phyloP scores from a whole-genome alignment of 371 early-diverging fungal genomes.

The Globomyces sp. region DNA sequence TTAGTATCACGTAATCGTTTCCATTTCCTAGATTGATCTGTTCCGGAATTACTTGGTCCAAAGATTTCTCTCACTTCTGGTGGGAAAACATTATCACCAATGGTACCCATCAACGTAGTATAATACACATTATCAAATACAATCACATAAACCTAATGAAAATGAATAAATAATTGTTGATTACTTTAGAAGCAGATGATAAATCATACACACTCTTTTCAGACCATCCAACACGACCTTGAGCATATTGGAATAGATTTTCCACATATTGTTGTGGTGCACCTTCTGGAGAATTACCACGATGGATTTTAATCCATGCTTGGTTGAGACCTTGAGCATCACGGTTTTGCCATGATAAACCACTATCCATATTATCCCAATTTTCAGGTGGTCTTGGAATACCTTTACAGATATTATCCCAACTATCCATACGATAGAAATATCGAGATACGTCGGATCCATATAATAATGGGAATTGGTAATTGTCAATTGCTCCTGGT shows the following conservation, averaged over 20 bases:
- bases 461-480: constrained; percentile 20
- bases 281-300: constrained; percentile 11
- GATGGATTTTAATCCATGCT: constrained; percentile 17
- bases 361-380: constrained; percentile 34
- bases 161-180: background rate
- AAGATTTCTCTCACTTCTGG: background rate
- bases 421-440: constrained; percentile 37
- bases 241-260: constrained; percentile 37
- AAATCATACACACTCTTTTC: constrained; percentile 27
- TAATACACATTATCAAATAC: constrained; percentile 14
- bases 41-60: constrained; percentile 7
- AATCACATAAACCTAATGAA: constrained; percentile 4
- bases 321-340: constrained; percentile 8
- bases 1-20: background rate
- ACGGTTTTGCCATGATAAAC: constrained; percentile 23
- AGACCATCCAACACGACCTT: constrained; percentile 23
- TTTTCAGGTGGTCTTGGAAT: constrained; percentile 22
- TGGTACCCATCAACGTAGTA: background rate
- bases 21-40: constrained; percentile 3
- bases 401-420: constrained; percentile 36
- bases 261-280: constrained; percentile 33
- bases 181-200: constrained; percentile 3
- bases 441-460: constrained; percentile 43
- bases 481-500: constrained; percentile 23
- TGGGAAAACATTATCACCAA: background rate